These are phyloP conservation scores for Bocquillonia castaneifolia DNA, from an alignment of 441 rosid genomes.

Conservation along the genomic window DNA sequence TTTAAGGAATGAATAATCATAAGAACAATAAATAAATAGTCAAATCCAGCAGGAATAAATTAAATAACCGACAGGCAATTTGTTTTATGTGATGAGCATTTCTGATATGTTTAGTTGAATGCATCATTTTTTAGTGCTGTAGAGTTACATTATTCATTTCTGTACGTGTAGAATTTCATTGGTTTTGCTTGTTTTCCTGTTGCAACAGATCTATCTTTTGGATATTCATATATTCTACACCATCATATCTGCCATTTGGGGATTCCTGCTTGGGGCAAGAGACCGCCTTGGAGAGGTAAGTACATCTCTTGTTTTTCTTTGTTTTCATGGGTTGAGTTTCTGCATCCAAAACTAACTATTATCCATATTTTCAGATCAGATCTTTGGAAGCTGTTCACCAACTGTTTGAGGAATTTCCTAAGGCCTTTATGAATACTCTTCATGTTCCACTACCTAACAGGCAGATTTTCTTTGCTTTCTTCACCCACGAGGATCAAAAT, in stretches of 20 bases:
- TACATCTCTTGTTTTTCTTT: not conserved
- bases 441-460: constrained; percentile 54
- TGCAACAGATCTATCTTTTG: constrained; percentile 78
- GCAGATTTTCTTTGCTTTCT: constrained; percentile 29
- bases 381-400: constrained; percentile 83
- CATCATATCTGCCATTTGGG: constrained; percentile 79
- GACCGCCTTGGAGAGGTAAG: constrained; percentile 96
- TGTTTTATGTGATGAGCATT: not conserved
- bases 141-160: no score
- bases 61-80: not conserved
- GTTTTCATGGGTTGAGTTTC: not conserved
- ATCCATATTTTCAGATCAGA: constrained; percentile 56
- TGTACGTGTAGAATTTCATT: not conserved
- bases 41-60: not conserved
- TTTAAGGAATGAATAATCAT: not conserved
- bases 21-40: not conserved
- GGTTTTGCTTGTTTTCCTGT: constrained; percentile 16
- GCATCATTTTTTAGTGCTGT: no score
- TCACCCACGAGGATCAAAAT: not conserved
- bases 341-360: constrained; percentile 17
- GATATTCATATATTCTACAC: constrained; percentile 88
- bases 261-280: constrained; percentile 95
- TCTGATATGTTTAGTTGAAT: constrained; percentile 1
- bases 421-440: constrained; percentile 66
- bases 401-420: constrained; percentile 83